Percentiles rank a stretch among this genome's conserved stretches.
Conservation (phyloP, 352 stramenopile genomes). For the Pythium vanterpoolii region DNA sequence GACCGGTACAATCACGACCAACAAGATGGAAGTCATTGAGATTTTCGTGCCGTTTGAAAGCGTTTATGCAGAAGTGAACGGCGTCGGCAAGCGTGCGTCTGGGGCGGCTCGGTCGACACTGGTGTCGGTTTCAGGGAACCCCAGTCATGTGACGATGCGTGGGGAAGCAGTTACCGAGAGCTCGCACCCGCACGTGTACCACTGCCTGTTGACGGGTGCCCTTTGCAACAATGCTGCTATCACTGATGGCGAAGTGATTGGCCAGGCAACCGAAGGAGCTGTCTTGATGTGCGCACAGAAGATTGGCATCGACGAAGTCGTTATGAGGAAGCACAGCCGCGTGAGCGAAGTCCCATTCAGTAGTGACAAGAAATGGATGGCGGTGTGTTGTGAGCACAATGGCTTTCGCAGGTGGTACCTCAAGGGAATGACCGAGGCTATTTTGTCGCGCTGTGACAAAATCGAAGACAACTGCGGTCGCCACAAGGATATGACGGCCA, state of each 20-base stretch:
- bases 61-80: slow-evolving; percentile 62
- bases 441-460: slow-evolving; percentile 68
- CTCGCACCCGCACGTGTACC: slow-evolving; percentile 66
- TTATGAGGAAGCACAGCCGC: slow-evolving; percentile 57
- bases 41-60: slow-evolving; percentile 81
- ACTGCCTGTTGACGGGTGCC: slow-evolving; percentile 68
- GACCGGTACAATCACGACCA: slow-evolving; percentile 93
- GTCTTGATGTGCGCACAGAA: slow-evolving; percentile 68
- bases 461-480: slow-evolving; percentile 73
- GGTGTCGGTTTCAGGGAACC: slow-evolving; percentile 7
- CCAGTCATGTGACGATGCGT: slow-evolving; percentile 49
- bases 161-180: slow-evolving; percentile 57
- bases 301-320: slow-evolving; percentile 41
- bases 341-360: slow-evolving; percentile 93
- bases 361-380: slow-evolving; percentile 97
- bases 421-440: slow-evolving; percentile 84
- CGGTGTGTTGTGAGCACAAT: slow-evolving; percentile 81
- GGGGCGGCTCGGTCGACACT: background rate
- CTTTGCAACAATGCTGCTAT: slow-evolving; percentile 80
- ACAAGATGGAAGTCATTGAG: slow-evolving; percentile 85
- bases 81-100: slow-evolving; percentile 32
- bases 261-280: slow-evolving; percentile 76
- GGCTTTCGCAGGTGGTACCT: slow-evolving; percentile 61
- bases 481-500: slow-evolving; percentile 54
- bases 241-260: slow-evolving; percentile 67